Base-by-base conservation (phyloP, 2,329 filamentous ascomycete genomes). In the Aspergillus fumigatiaffinis region DNA sequence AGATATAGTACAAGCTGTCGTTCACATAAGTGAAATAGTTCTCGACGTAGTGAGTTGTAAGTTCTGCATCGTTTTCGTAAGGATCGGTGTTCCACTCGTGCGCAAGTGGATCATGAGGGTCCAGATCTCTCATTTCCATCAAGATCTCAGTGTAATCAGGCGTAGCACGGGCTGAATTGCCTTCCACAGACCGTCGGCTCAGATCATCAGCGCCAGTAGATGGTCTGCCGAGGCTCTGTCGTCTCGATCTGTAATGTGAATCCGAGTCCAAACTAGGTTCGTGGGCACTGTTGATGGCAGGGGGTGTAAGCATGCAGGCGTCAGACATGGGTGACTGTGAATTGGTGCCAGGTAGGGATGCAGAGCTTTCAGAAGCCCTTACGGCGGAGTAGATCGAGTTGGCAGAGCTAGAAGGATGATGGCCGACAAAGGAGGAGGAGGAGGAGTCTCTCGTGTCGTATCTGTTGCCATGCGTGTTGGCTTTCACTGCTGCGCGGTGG, bases 21-120 rank as follows among this genome's bases (percentile, higher is more conserved):
- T 85, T 83, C 51, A 83, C 74, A 60, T 83, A 76, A n/a, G 73
- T 73, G 62, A 87, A 85, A 66, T 83, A 87, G n/a, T 78, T 71
- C 28, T 82, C 77, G 20, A 85, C 62, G 35, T 85, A 79, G 51
- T 83, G 78, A 28, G 77, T 68, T 1, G 82, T 81, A 50, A 79
- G 66, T 38, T 78, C 76, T 0, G 80, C 74, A 51, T 85, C 78
- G 14, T 74, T 68, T 42, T 78, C 75, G 63, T 78, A 83, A 2
- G 85, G 85, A 64, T 87, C 84, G 23, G 76, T 71, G 28, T 79
- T 74, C 78, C 77, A 81, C 58, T 77, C 77, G 50, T 58, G 58
- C 29, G 64, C 60, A 7, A 71, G 63, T 10, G 72, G 68, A 54
- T 74, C 69, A 7, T 71, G 63, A 3, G 64, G 56, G 48, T 66